Conservation (phyloP, 176 grass and related monocot species). For the Carex kokanica region DNA sequence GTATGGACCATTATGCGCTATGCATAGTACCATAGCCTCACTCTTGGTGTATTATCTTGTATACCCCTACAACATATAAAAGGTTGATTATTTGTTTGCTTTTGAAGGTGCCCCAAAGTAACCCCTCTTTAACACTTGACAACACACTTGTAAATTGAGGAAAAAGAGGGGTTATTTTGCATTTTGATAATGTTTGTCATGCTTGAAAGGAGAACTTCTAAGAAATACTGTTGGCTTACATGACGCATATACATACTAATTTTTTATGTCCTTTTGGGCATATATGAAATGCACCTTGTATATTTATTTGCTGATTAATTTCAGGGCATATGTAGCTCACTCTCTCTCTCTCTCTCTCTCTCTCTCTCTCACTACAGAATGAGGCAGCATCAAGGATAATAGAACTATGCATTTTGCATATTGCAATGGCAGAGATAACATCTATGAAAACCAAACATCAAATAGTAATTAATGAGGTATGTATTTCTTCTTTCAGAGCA, state of each 20-base stretch:
- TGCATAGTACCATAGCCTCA: too few species aligned
- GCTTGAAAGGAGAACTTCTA: too few species aligned
- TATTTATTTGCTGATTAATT: too few species aligned
- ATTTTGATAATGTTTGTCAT: too few species aligned
- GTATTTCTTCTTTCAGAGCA: background rate
- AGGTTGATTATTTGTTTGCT: background rate
- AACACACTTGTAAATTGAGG: background rate
- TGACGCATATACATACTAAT: too few species aligned
- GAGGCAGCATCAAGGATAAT: slow-evolving; percentile 82
- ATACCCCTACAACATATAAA: background rate
- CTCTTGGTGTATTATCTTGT: background rate
- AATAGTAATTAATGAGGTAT: slow-evolving; percentile 88
- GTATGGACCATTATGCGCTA: too few species aligned
- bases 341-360: background rate
- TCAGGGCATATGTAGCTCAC: background rate
- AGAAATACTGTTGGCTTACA: too few species aligned
- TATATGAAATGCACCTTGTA: too few species aligned
- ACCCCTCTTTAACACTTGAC: background rate
- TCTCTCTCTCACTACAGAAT: slow-evolving; percentile 39
- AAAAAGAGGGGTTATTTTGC: too few species aligned
- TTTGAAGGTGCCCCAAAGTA: background rate
- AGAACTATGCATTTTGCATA: slow-evolving; percentile 94
- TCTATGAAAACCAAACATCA: slow-evolving; percentile 76
- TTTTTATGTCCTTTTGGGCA: too few species aligned
- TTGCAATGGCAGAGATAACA: slow-evolving; percentile 97